Evolutionary conservation across 2,329 filamentous ascomycete genomes (phyloP), one percentile per base, ranked within the genome.

Genomic region (Fonsecaea nubica): DNA sequence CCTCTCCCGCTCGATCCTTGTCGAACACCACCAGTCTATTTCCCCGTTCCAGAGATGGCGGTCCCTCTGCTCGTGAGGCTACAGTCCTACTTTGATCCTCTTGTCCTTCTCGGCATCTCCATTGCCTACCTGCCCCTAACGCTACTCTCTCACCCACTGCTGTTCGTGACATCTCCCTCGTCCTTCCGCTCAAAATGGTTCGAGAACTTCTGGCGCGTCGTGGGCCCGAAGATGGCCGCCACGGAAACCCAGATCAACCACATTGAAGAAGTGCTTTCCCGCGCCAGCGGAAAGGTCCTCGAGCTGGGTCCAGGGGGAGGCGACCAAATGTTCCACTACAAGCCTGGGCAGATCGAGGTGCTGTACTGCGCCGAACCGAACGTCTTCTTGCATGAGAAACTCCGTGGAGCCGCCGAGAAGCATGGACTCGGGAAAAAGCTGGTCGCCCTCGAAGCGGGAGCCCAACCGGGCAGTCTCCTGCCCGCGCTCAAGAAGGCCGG

Each of bases 231-330:
- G 58, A 71, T 72, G 68, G 70, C 71, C 21, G 60, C 64, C 2
- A 58, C 58, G 3, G 66, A 68, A 13, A 36, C 64, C 32, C 70
- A 73, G 38, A 60, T 64, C 52, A 56, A 58, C 21, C 67, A 72
- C 32, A 71, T 73, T 48, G 58, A 63, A 10, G 57, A 63, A 8
- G 75, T 71, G 67, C 76, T 72, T 33, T 75, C 57, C 10, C 60
- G 74, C 38, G 76, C 76, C 21, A 32, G 33, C 6, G 81, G 81
- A 36, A 66, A 74, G 6, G 73, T 83, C 54, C 77, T 83, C 38
- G 82, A 84, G 65, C 75, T 82, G 1, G 81, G 81, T 21, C 80
- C 81, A 3, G 80, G 80, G 2, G 67, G 76, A 52, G 82, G 81
- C 35, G 82, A 80, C 67, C 80, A 83, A 67, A 76, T 83, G 12